Base-by-base conservation (phyloP, 75 land plant genomes). In the Selaginella tamariscina region DNA sequence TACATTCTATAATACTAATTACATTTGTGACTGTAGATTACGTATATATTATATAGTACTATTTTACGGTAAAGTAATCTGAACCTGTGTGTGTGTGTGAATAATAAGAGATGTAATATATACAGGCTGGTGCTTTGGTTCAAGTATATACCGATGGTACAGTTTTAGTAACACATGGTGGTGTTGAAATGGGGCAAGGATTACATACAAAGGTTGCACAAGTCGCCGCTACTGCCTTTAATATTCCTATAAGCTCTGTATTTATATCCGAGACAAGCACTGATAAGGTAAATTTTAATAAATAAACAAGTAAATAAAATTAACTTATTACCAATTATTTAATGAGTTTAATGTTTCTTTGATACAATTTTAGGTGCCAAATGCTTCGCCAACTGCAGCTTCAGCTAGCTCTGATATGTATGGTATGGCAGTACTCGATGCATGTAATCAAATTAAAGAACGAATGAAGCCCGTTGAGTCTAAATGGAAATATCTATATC, bases 151-250 rank as follows among this genome's bases (percentile, higher is more conserved):
- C 87, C 21, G 98, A 94, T 78, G 98, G 98, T 24, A 94, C 98
- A 67, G 91, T 94, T 55, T 63, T 94, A 68, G 96, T 94, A 27
- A 87, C 96, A 66, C 98, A 94, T 79, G 98, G 98, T 30, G 98
- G 98, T 27, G 98, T 89, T 70, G 98, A 94, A 57, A 94, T 94
- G 98, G 98, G 98, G 24, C 98, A 94, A 69, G 98, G 98, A 32
- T 72, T 94, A 29, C 98, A 94, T 72, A 94, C 96, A 49, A 94
- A 94, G 67, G 83, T 89, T 68, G 88, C 96, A 27, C 98, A 94
- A 66, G 78, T 94, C 65, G 91, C 98, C 64, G 98, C 98, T 2
- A 77, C 98, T 31, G 72, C 84, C 9, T 94, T 94, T 21, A 71
- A 74, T 65, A 85, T 94, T 70, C 83, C 96, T 60, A 78, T 85